These are phyloP conservation scores for Heimioporus sp. DNA, from an alignment of 768 basidiomycete species.

Conservation along the genomic window DNA sequence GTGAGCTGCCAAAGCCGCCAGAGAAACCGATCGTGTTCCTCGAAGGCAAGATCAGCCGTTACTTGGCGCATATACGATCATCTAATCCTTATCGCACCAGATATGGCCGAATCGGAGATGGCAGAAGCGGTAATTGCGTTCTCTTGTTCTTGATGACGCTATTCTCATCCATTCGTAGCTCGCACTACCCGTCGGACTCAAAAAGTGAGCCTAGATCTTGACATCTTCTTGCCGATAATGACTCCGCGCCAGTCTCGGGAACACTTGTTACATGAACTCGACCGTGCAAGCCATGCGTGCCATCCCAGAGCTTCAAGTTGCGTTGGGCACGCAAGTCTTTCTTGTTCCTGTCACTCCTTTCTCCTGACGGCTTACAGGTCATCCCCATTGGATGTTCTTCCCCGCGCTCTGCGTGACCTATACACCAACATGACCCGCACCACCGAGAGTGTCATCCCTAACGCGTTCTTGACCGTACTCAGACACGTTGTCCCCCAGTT, in stretches of 20 bases:
- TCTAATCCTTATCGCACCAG: conserved; percentile 37
- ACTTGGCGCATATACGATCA: not conserved
- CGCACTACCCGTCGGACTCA: conserved; percentile 75
- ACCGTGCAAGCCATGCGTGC: conserved; percentile 92
- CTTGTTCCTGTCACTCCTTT: not conserved
- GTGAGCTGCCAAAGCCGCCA: conserved; percentile 88
- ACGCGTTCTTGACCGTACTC: conserved; percentile 63
- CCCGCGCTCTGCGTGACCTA: conserved; percentile 60
- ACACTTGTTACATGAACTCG: conserved; percentile 98
- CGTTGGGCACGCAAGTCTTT: conserved; percentile 55
- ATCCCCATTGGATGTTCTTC: conserved; percentile 41
- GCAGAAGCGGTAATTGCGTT: conserved; percentile 69
- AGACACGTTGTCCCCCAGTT: conserved; percentile 89
- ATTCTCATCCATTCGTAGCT: conserved; percentile 43
- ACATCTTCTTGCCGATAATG: not conserved
- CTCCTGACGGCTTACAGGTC: conserved; percentile 22
- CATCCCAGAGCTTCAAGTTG: conserved; percentile 83
- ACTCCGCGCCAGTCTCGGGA: conserved; percentile 58
- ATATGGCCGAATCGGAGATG: conserved; percentile 81
- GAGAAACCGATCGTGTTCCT: conserved; percentile 76
- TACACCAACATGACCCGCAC: conserved; percentile 74
- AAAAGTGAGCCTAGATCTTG: conserved; percentile 49
- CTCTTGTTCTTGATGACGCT: not conserved
- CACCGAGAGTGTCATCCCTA: conserved; percentile 71
- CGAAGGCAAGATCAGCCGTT: conserved; percentile 54